Evolutionary conservation across 371 early-diverging fungal species (phyloP).

Genomic region (Mucor velutinosus): DNA sequence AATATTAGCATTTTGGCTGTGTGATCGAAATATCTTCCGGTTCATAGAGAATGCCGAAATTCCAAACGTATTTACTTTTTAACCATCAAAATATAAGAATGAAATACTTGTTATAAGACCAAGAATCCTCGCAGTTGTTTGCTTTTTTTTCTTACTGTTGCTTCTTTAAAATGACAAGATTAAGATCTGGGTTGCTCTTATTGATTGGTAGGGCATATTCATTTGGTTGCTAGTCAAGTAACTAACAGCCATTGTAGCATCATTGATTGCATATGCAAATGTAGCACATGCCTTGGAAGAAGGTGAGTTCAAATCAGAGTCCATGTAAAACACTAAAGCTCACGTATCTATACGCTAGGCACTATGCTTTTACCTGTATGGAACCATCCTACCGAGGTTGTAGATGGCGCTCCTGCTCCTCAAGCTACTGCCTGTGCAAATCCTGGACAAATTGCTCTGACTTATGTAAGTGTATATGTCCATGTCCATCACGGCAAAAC

Average conservation of each 20-base stretch:
- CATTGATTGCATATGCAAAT: slow-evolving; percentile 12
- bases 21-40: slow-evolving; percentile 1
- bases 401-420: slow-evolving; percentile 34
- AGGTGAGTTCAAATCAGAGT: not conserved
- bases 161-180: slow-evolving; percentile 3
- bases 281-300: slow-evolving; percentile 8
- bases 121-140: not conserved
- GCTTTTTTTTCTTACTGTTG: not conserved
- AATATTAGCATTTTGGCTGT: not conserved
- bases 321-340: not conserved
- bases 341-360: not conserved
- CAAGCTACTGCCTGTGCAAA: slow-evolving; percentile 53
- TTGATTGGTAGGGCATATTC: slow-evolving; percentile 2
- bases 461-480: slow-evolving; percentile 42
- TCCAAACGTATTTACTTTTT: slow-evolving; percentile 10
- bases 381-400: slow-evolving; percentile 42
- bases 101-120: not conserved
- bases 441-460: slow-evolving; percentile 56
- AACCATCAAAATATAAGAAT: slow-evolving; percentile 8
- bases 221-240: not conserved
- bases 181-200: slow-evolving; percentile 4
- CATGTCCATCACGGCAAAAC: not conserved
- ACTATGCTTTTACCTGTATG: slow-evolving; percentile 43
- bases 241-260: not conserved
- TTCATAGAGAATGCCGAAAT: not conserved